Conservation (phyloP, 257 asterid genomes). For the Lantana camara region DNA sequence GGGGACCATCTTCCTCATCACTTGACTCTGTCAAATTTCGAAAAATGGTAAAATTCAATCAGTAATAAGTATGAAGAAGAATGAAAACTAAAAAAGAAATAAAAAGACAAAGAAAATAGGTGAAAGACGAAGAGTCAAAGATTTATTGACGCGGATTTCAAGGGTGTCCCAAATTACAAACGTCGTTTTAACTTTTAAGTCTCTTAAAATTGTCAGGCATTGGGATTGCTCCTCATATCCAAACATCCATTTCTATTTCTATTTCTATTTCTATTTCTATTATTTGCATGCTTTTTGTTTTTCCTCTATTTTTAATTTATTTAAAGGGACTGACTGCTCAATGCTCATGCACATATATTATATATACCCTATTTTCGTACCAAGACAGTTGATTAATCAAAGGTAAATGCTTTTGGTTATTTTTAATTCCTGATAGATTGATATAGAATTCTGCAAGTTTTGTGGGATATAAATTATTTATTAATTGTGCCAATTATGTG, state of each 20-base stretch:
- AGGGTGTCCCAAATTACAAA: neutral
- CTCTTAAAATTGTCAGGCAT: conserved; percentile 19
- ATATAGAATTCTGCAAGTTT: no score
- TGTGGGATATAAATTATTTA: no score
- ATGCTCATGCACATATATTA: neutral
- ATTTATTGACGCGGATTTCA: neutral
- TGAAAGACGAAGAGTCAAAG: no score
- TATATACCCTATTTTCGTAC: no score
- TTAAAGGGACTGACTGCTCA: neutral
- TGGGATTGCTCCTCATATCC: conserved; percentile 29
- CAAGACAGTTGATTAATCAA: no score
- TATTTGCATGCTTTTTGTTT: conserved; percentile 7
- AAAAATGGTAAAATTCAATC: conserved; percentile 16
- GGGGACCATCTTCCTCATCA: conserved; percentile 42
- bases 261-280: no score
- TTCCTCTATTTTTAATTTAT: conserved; percentile 2
- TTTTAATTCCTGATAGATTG: no score
- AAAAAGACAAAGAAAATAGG: neutral
- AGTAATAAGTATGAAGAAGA: neutral
- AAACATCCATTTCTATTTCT: no score
- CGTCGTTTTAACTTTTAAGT: neutral
- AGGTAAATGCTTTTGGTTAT: no score
- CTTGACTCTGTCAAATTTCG: conserved; percentile 29
- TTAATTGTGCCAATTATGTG: no score
- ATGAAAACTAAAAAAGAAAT: neutral